Conservation (phyloP, 139 green algal genomes). For the Mychonastes homosphaera region DNA sequence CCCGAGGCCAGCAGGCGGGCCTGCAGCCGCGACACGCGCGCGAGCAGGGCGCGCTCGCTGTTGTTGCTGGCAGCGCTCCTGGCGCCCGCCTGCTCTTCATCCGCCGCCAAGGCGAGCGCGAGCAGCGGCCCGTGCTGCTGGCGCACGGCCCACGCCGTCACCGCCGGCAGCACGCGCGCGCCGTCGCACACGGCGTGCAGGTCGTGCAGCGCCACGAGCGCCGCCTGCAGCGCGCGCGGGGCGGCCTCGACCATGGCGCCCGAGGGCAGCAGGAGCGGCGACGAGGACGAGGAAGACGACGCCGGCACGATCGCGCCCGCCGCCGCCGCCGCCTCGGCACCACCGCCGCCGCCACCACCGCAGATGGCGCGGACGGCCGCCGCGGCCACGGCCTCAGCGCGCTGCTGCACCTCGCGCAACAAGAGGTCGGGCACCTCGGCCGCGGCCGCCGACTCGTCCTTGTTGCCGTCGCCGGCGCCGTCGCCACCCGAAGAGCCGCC, state of each 20-base stretch:
- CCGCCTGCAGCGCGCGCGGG: conserved; percentile 31
- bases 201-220: conserved; percentile 32
- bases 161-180: conserved; percentile 12
- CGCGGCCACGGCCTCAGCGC: too few relatives aligned
- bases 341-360: not conserved
- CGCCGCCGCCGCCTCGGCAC: not conserved
- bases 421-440: too few relatives aligned
- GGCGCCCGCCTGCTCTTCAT: not conserved
- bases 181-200: conserved; percentile 9
- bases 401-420: too few relatives aligned
- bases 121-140: too few relatives aligned
- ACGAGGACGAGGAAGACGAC: too few relatives aligned
- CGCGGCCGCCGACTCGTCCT: too few relatives aligned
- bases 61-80: not conserved
- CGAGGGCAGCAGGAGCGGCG: conserved; percentile 19
- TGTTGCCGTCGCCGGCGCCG: not conserved
- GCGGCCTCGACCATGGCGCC: conserved; percentile 15
- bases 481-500: not conserved
- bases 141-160: not conserved
- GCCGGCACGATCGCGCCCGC: not conserved
- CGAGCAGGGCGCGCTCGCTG: not conserved
- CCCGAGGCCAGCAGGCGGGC: not conserved
- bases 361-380: not conserved
- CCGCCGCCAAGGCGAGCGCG: not conserved
- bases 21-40: not conserved